Base-by-base conservation (phyloP, 2,329 filamentous ascomycete species). In the Diaporthe australafricana region DNA sequence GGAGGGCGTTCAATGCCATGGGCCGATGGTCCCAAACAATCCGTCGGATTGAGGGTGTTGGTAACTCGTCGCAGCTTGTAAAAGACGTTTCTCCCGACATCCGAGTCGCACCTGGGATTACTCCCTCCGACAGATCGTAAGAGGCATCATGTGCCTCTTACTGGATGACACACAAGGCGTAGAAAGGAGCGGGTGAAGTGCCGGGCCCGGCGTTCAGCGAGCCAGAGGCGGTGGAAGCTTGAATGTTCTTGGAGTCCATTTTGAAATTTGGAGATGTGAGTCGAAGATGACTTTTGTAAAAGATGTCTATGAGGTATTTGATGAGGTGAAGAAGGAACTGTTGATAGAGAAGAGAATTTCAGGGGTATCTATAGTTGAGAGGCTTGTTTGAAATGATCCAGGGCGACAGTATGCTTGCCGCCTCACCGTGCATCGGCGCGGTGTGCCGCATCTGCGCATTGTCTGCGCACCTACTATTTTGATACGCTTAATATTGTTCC, bases 241-340 rank as follows among this genome's bases (percentile, higher is more conserved):
- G n/a, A n/a, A 25, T 25, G 20, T 35, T 50, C 9, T 35, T 35
- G 60, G 60, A 38, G n/a, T 65, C 45, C 60, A 65, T 65, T 65
- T 65, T 50, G 42, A 50, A 45, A 40, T 40, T 38, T 30, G 25
- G n/a, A 50, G 14, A 50, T 50, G 14, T 20, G 48, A 48, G 60
- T 65, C 42, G 20, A n/a, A 27, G 42, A 50, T 25, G 60, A 65
- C 20, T 50, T 40, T 56, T 65, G 30, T 12, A n/a, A n/a, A n/a
- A n/a, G 7, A 20, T 48, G 47, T 63, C 1, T 22, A 11, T 50
- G n/a, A 35, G 38, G 9, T 27, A 50, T 48, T 38, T 40, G 14
- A 16, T 56, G 32, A 56, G 17, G n/a, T 50, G 45, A 65, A n/a
- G 25, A 27, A 50, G 3, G n/a, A 17, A 17, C 20, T 17, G 6